A percentile compares a stretch with the other conserved stretches of the same genome.
phyloP scores from a whole-genome alignment of 306 rosid genomes.

The Parietaria judaica region DNA sequence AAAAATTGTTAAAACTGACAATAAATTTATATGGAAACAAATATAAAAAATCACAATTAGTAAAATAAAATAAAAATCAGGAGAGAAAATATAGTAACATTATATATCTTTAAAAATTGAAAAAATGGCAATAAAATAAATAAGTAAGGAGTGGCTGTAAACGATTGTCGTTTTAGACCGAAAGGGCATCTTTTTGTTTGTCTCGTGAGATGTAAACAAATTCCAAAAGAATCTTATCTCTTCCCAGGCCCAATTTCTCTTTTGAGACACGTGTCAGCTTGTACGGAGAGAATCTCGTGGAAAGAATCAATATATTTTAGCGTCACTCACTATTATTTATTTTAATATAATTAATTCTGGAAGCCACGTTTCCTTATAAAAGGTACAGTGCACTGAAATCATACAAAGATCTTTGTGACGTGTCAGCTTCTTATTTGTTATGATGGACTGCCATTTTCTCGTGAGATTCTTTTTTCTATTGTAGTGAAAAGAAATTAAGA shows the following conservation, averaged over 20 bases:
- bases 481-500: no score
- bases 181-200: constrained; percentile 24
- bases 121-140: neutral
- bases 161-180: constrained; percentile 9
- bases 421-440: no score
- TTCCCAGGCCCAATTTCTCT: constrained; percentile 2
- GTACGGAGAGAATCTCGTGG: constrained; percentile 17
- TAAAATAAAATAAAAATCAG: neutral
- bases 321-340: no score
- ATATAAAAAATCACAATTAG: neutral
- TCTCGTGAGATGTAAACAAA: constrained; percentile 10
- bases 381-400: no score
- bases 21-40: neutral
- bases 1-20: neutral
- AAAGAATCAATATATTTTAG: constrained; percentile 25
- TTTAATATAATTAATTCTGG: no score
- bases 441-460: no score
- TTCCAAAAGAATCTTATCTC: constrained; percentile 40
- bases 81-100: neutral
- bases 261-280: constrained; percentile 14
- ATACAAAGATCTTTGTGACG: no score
- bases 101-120: no score
- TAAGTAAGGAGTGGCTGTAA: constrained; percentile 20
- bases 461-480: no score
- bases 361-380: no score